Percentiles rank a stretch among this genome's conserved stretches.
These are phyloP conservation scores for Cardiospermum halicacabum DNA, from an alignment of 345 rosid genomes.

Conservation along the genomic window DNA sequence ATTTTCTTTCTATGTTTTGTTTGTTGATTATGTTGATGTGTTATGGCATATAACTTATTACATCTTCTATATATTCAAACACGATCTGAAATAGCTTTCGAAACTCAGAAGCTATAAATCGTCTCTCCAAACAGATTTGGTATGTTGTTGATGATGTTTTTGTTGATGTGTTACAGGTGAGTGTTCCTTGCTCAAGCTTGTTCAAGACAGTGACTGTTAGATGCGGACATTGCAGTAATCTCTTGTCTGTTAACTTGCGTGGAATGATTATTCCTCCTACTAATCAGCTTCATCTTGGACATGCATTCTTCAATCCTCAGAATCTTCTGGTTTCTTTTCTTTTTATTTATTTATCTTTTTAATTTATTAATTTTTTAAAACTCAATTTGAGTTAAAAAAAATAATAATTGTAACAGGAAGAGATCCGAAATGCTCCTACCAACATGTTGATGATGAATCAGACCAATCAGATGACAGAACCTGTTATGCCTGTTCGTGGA, in stretches of 20 bases:
- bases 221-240: slow-evolving; percentile 95
- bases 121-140: no score
- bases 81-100: no score
- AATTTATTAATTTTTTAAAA: no score
- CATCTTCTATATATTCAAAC: no score
- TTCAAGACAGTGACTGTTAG: slow-evolving; percentile 93
- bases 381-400: no score
- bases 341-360: no score
- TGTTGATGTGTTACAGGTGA: slow-evolving; percentile 71
- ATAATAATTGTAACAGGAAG: slow-evolving; percentile 62
- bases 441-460: slow-evolving; percentile 65
- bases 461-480: slow-evolving; percentile 49
- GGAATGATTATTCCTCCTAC: slow-evolving; percentile 60
- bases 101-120: no score
- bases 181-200: slow-evolving; percentile 93
- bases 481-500: slow-evolving; percentile 47
- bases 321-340: slow-evolving; percentile 78
- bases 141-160: no score
- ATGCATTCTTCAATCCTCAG: slow-evolving; percentile 68
- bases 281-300: slow-evolving; percentile 74
- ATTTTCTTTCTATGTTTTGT: no score
- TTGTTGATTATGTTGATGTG: no score
- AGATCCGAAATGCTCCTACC: slow-evolving; percentile 61
- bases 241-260: slow-evolving; percentile 78
- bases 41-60: no score